A percentile compares a stretch with the other conserved stretches of the same genome.
phyloP scores from a whole-genome alignment of 768 basidiomycete species.

The Rhizopogon salebrosus region DNA sequence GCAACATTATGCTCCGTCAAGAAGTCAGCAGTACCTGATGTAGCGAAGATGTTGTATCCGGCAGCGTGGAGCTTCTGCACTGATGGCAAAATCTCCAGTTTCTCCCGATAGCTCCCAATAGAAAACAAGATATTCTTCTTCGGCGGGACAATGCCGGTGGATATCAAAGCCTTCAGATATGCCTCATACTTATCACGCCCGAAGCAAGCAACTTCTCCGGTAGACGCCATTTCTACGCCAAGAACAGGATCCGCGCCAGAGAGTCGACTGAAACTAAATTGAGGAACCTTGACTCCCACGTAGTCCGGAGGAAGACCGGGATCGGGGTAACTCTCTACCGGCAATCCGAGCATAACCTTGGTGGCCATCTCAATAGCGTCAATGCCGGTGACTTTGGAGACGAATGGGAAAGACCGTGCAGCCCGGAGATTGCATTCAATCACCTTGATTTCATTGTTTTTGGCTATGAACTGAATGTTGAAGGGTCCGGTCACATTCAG shows the following conservation, averaged over 20 bases:
- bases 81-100: slow-evolving; percentile 90
- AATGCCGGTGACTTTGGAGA: slow-evolving; percentile 95
- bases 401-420: slow-evolving; percentile 97
- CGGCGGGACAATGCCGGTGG: slow-evolving; percentile 90
- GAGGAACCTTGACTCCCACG: slow-evolving; percentile 99
- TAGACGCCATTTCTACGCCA: slow-evolving; percentile 99
- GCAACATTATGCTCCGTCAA: slow-evolving; percentile 94
- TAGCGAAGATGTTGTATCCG: slow-evolving; percentile 96
- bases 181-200: slow-evolving; percentile 98
- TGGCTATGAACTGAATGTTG: slow-evolving; percentile 99
- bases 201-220: slow-evolving; percentile 98
- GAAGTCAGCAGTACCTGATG: slow-evolving; percentile 96
- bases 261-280: slow-evolving; percentile 95
- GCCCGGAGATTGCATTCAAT: slow-evolving; percentile 99
- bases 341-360: slow-evolving; percentile 93
- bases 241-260: slow-evolving; percentile 97
- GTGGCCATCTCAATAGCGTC: slow-evolving; percentile 99
- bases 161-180: slow-evolving; percentile 94
- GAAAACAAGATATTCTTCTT: slow-evolving; percentile 98
- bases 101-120: slow-evolving; percentile 95
- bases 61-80: slow-evolving; percentile 92
- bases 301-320: slow-evolving; percentile 84
- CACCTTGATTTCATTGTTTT: slow-evolving; percentile 99
- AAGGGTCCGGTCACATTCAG: slow-evolving; percentile 97
- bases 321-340: slow-evolving; percentile 88